Conservation (phyloP, 176 grass and related monocot genomes). For the Thinopyrum elongatum region DNA sequence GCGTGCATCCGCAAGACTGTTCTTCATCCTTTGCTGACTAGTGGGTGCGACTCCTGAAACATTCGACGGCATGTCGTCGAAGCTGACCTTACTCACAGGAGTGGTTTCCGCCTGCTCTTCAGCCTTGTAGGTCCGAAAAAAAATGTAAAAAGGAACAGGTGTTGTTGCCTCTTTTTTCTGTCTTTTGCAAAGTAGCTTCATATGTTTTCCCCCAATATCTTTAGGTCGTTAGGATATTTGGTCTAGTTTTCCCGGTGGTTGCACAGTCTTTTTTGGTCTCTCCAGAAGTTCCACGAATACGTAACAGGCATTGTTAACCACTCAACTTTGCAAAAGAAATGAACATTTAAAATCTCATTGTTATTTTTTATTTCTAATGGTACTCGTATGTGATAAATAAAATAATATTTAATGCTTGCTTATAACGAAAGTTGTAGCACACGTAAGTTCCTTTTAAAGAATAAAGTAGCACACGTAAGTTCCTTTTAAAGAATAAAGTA, state of each 20-base stretch:
- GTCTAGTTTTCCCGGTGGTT: background rate
- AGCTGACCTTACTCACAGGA: slow-evolving; percentile 38
- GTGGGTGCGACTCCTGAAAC: slow-evolving; percentile 12
- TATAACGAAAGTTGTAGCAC: background rate
- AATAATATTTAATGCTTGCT: background rate
- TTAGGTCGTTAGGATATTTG: slow-evolving; percentile 7
- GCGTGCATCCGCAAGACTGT: background rate
- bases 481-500: no score
- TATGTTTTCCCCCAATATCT: background rate
- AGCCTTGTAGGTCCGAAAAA: slow-evolving; percentile 31
- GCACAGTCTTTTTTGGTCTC: slow-evolving; percentile 30
- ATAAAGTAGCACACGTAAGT: no score
- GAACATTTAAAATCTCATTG: slow-evolving; percentile 12
- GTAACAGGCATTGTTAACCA: slow-evolving; percentile 25
- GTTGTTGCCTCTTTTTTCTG: background rate
- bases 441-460: no score
- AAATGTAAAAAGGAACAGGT: slow-evolving; percentile 40
- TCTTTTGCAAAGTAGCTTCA: slow-evolving; percentile 15
- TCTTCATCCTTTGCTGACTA: slow-evolving; percentile 15
- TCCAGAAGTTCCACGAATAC: slow-evolving; percentile 26
- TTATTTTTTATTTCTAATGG: background rate
- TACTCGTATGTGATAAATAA: no score
- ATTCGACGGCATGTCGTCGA: slow-evolving; percentile 26
- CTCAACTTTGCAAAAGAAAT: background rate
- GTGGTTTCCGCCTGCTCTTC: background rate